Conservation (phyloP, 2,329 filamentous ascomycete genomes). For the Aureobasidium subglaciale region DNA sequence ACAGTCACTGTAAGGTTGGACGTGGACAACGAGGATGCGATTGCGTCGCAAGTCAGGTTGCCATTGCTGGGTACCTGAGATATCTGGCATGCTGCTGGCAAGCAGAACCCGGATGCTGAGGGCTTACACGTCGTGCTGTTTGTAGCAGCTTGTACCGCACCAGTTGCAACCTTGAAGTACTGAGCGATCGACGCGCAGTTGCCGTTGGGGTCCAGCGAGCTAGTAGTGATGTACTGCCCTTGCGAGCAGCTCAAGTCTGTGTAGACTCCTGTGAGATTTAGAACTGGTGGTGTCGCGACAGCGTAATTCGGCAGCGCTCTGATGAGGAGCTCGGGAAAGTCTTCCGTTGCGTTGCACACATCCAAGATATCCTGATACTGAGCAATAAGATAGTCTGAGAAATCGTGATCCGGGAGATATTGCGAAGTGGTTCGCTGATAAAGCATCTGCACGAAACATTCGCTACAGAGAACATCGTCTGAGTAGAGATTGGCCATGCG, state of each 20-base stretch:
- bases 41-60: background rate
- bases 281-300: background rate
- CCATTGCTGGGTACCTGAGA: background rate
- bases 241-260: no score
- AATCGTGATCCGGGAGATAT: conserved; percentile 21
- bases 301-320: background rate
- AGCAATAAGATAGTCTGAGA: conserved; percentile 21
- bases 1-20: background rate
- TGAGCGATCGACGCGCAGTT: no score
- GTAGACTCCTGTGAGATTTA: no score
- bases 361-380: conserved; percentile 22
- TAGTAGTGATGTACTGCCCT: no score
- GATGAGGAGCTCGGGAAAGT: background rate
- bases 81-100: background rate
- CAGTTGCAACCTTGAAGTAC: background rate
- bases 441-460: no score
- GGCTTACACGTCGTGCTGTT: background rate
- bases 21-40: background rate
- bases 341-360: conserved; percentile 17
- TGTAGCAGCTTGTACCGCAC: background rate
- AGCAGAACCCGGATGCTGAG: background rate
- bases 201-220: no score
- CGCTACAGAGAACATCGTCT: background rate
- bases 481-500: background rate
- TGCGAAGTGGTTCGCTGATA: conserved; percentile 17